Base-by-base conservation (phyloP, 495 filamentous ascomycete species). In the Wilcoxina mikolae region DNA sequence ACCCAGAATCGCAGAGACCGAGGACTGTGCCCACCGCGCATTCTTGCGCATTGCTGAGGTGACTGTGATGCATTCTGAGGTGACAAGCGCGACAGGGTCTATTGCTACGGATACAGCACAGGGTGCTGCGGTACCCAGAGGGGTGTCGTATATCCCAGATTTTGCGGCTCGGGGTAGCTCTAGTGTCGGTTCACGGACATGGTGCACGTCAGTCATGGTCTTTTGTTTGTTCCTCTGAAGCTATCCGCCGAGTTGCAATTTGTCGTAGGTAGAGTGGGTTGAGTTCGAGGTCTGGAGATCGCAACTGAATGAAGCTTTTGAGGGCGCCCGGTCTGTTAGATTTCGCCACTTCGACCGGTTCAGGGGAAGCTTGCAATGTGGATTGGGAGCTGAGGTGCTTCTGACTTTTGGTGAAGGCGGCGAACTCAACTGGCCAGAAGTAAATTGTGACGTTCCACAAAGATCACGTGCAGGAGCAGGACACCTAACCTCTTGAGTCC, bases 1-100 rank as follows among this genome's bases (percentile, higher is more conserved):
- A 55, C 90, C 90, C 27, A 99, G 75, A 58, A 99, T 99, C 51
- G 89, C 87, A 51, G 93, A 84, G 51, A 99, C 93, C 20, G 89
- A 95, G 41, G 88, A 95, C 68, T 96, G 90, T 42, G 87, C 86
- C 80, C 89, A 96, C 56, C 93, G 81, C 57, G 86, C 82, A 78
- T 95, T 84, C 72, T 99, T 99, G 61, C 93, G 87, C 83, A 99
- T 94, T 25, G 88, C 88, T 60, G 88, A 94, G 24, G 91, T 95
- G 69, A 99, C 88, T 33, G 87, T 84, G 68, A 99, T 96, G 68
- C 93, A 99, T 83, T 99, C 91, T 71, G 93, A 94, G 25, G 90
- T 93, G 61, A 99, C 88, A 56, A 99, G 71, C 41, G 93, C 88
- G 52, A 95, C 86, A 2, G 91, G 89, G 57, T 96, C 86, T 45